A percentile compares a stretch with the other conserved stretches of the same genome.
phyloP scores from a whole-genome alignment of 768 basidiomycete species.

The Amanita rimosa region DNA sequence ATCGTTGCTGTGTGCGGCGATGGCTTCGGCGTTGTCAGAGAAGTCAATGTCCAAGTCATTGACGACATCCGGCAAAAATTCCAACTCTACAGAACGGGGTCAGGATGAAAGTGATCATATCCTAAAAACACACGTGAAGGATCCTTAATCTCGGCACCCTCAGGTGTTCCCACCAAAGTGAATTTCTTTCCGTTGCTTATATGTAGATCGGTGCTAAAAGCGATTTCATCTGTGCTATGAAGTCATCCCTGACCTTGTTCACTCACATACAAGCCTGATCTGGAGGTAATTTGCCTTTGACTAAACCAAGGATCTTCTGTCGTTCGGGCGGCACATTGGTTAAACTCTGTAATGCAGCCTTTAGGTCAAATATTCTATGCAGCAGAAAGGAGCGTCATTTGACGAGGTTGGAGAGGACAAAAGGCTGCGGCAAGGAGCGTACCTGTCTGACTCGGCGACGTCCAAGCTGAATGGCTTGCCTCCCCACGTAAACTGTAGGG shows the following conservation, averaged over 20 bases:
- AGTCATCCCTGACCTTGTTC: conserved; percentile 6
- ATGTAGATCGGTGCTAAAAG: conserved; percentile 43
- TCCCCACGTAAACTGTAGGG: conserved; percentile 61
- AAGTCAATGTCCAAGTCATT: conserved; percentile 84
- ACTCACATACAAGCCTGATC: conserved; percentile 60
- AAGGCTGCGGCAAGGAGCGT: conserved; percentile 4
- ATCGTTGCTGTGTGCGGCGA: conserved; percentile 59
- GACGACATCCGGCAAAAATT: conserved; percentile 53
- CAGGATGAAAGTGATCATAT: neutral
- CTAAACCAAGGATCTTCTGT: conserved; percentile 81
- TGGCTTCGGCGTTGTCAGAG: conserved; percentile 43
- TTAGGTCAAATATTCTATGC: conserved; percentile 70
- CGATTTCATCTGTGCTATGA: conserved; percentile 6
- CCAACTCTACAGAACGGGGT: conserved; percentile 35
- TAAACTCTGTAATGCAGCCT: conserved; percentile 48
- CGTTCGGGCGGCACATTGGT: conserved; percentile 76
- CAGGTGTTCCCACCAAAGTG: conserved; percentile 76
- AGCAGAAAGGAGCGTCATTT: conserved; percentile 3
- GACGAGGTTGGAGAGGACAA: neutral
- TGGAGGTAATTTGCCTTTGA: conserved; percentile 71
- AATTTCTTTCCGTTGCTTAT: conserved; percentile 61
- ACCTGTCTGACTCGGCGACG: conserved; percentile 76
- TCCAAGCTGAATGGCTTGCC: conserved; percentile 55
- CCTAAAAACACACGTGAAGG: conserved; percentile 37
- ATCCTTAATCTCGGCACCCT: conserved; percentile 79